Evolutionary conservation across 495 filamentous ascomycete species (phyloP).

Genomic region (Xylaria venustula): DNA sequence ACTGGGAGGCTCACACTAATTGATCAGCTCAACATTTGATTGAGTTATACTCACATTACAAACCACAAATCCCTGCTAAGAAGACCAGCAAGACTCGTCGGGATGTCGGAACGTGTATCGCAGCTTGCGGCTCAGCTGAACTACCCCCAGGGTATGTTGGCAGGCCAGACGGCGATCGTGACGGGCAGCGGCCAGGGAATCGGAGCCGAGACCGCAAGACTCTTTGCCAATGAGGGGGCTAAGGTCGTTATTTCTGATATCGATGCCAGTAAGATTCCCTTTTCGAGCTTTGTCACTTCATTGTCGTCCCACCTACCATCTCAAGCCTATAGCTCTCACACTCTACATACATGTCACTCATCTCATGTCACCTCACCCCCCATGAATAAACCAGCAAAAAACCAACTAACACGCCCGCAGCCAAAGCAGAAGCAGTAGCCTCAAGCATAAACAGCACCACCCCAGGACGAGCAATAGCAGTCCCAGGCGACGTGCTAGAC

Average conservation of each 20-base stretch:
- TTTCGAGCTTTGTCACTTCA: background rate
- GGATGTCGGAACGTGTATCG: slow-evolving; percentile 55
- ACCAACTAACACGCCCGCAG: slow-evolving; percentile 19
- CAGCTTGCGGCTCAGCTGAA: slow-evolving; percentile 77
- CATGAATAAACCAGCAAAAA: slow-evolving; percentile 14
- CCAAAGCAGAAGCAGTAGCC: slow-evolving; percentile 63
- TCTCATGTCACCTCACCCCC: background rate
- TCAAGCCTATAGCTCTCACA: no score
- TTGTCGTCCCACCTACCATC: no score
- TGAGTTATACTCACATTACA: background rate
- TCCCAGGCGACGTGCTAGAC: slow-evolving; percentile 71
- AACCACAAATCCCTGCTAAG: no score
- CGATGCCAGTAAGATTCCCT: slow-evolving; percentile 55
- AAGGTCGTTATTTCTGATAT: slow-evolving; percentile 82
- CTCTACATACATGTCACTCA: background rate
- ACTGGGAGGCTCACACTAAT: no score
- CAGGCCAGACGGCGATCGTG: slow-evolving; percentile 80
- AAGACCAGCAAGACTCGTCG: background rate
- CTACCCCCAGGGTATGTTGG: slow-evolving; percentile 74
- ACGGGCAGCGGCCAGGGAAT: slow-evolving; percentile 89
- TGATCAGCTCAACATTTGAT: no score
- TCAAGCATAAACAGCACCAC: slow-evolving; percentile 60
- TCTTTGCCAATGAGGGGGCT: slow-evolving; percentile 84
- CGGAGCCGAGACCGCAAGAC: slow-evolving; percentile 74
- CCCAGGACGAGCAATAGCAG: slow-evolving; percentile 64